Evolutionary conservation across 176 grass and related monocot genomes (phyloP).

Genomic region (Oryza meridionalis): DNA sequence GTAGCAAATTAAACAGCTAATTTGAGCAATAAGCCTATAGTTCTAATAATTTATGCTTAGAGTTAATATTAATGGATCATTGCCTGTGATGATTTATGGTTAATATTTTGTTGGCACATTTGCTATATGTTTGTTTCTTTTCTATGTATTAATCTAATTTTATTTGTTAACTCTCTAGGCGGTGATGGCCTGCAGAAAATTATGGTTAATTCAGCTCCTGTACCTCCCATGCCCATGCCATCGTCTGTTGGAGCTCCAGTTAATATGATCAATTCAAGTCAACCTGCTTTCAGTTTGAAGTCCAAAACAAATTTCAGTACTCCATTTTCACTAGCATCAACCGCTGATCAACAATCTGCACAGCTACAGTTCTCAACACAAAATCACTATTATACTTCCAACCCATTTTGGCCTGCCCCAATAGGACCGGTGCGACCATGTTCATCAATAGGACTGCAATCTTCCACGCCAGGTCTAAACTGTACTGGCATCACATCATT

Average conservation of each 20-base stretch:
- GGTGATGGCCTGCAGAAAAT: background rate
- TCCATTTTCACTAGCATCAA: background rate
- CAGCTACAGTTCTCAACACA: slow-evolving; percentile 15
- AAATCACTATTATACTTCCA: background rate
- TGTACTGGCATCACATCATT: background rate
- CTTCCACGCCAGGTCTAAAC: background rate
- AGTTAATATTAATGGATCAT: background rate
- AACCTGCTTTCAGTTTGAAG: slow-evolving; percentile 6
- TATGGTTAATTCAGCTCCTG: background rate
- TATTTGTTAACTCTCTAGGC: slow-evolving; percentile 9
- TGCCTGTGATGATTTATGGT: slow-evolving; percentile 5
- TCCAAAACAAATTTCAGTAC: background rate
- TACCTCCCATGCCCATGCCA: background rate
- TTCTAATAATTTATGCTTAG: background rate
- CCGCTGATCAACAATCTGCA: background rate
- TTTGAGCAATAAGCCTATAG: background rate
- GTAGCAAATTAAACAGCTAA: slow-evolving; percentile 4
- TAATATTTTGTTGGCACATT: slow-evolving; percentile 7
- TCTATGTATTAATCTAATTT: slow-evolving; percentile 16
- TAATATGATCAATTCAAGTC: background rate
- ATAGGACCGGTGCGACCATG: background rate
- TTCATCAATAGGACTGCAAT: background rate
- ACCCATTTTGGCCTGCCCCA: slow-evolving; percentile 22
- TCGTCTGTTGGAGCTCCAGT: slow-evolving; percentile 17
- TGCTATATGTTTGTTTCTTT: slow-evolving; percentile 1